Conservation (phyloP, 2,329 filamentous ascomycete genomes). For the Neonectria hederae region DNA sequence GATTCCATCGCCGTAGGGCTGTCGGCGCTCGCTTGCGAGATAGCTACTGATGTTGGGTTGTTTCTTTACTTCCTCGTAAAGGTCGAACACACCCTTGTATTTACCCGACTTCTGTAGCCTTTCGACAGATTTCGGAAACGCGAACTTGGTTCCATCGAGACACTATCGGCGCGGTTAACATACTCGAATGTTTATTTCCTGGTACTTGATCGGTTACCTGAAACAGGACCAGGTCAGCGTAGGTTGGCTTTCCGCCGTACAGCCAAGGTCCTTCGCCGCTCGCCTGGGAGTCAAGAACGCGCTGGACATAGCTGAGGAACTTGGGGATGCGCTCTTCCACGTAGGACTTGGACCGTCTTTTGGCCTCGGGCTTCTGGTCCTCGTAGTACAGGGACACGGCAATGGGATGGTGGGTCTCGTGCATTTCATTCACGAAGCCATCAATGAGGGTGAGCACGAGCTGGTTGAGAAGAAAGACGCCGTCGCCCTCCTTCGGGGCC, state of each 20-base stretch:
- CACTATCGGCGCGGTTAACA: slow-evolving; percentile 46
- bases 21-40: slow-evolving; percentile 70
- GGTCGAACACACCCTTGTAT: slow-evolving; percentile 69
- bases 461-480: slow-evolving; percentile 67
- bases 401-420: slow-evolving; percentile 81
- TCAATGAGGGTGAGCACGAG: slow-evolving; percentile 77
- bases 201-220: slow-evolving; percentile 59
- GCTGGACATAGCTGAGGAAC: slow-evolving; percentile 76
- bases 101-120: slow-evolving; percentile 64
- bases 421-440: slow-evolving; percentile 73
- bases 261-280: slow-evolving; percentile 70
- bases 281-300: slow-evolving; percentile 66
- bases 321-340: slow-evolving; percentile 73
- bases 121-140: slow-evolving; percentile 74
- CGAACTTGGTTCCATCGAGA: slow-evolving; percentile 68
- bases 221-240: slow-evolving; percentile 78
- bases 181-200: not conserved
- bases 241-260: slow-evolving; percentile 71
- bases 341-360: slow-evolving; percentile 66
- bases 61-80: slow-evolving; percentile 71
- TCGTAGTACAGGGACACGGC: slow-evolving; percentile 71
- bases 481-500: slow-evolving; percentile 53
- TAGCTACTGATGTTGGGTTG: slow-evolving; percentile 74
- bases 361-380: slow-evolving; percentile 75
- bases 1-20: slow-evolving; percentile 71